phyloP scores from a whole-genome alignment of 2,329 filamentous ascomycete genomes.

The Verticillium nonalfalfae region DNA sequence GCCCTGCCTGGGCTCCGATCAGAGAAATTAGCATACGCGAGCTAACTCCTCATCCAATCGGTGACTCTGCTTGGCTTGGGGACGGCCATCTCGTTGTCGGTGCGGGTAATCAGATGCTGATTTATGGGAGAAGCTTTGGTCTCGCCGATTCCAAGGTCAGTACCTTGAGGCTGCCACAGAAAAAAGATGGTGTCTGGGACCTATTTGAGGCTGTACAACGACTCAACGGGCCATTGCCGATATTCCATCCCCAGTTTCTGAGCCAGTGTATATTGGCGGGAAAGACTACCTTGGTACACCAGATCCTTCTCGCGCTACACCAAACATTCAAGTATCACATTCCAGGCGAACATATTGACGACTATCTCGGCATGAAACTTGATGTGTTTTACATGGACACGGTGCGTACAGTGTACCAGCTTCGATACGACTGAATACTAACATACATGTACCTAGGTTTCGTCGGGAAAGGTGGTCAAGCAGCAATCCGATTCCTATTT shows the following conservation, averaged over 20 bases:
- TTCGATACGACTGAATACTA: background rate
- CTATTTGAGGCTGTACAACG: constrained; percentile 77
- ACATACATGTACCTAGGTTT: background rate
- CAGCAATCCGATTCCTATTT: constrained; percentile 31
- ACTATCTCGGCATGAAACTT: constrained; percentile 62
- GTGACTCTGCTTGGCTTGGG: constrained; percentile 86
- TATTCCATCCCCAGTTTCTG: constrained; percentile 89
- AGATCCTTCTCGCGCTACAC: constrained; percentile 65
- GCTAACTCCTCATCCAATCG: constrained; percentile 82
- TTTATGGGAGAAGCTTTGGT: constrained; percentile 72
- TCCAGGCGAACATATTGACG: constrained; percentile 74
- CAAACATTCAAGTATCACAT: constrained; percentile 76
- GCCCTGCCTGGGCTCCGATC: constrained; percentile 83
- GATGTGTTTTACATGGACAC: constrained; percentile 46
- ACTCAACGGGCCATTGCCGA: constrained; percentile 78
- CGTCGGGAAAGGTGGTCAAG: constrained; percentile 7
- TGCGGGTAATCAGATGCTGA: constrained; percentile 84
- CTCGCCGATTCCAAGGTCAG: constrained; percentile 54
- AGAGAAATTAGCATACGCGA: constrained; percentile 76
- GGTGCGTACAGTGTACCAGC: background rate
- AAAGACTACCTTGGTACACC: constrained; percentile 65
- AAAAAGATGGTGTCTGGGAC: constrained; percentile 51
- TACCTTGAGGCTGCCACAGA: constrained; percentile 38
- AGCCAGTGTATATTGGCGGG: constrained; percentile 81
- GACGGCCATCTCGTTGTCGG: constrained; percentile 83